These are phyloP conservation scores for Fragosphaeria purpurea DNA, from an alignment of 2,329 filamentous ascomycete species.

Conservation along the genomic window DNA sequence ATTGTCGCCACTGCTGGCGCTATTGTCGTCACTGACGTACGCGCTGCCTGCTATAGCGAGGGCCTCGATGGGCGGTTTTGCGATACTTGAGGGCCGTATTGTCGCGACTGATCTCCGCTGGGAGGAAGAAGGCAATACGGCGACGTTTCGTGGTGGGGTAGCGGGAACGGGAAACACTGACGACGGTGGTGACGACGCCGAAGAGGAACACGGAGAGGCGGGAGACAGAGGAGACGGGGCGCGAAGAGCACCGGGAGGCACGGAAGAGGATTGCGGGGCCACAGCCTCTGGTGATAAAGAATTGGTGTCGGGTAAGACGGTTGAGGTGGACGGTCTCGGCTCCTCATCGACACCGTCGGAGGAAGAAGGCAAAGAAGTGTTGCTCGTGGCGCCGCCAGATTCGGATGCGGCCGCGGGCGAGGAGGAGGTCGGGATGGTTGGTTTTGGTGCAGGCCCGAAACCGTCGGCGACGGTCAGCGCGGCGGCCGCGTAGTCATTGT, in stretches of 20 bases:
- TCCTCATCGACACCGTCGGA: not conserved
- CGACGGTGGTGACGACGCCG: not conserved
- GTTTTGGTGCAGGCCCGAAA: slow-evolving; percentile 6
- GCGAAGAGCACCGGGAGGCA: too few relatives aligned
- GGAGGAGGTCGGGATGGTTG: too few relatives aligned
- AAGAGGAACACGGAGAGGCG: not conserved
- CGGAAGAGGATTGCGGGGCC: too few relatives aligned
- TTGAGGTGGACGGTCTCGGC: not conserved
- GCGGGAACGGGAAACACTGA: not conserved
- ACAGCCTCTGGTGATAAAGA: not conserved
- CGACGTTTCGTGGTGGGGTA: too few relatives aligned
- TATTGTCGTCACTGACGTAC: slow-evolving; percentile 35
- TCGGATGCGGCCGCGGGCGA: not conserved
- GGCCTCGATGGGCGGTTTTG: slow-evolving; percentile 35
- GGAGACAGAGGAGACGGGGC: not conserved
- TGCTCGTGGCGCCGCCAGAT: not conserved
- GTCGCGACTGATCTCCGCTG: not conserved
- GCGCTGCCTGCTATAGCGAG: not conserved
- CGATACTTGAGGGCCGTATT: slow-evolving; percentile 37
- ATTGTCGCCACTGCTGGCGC: not conserved
- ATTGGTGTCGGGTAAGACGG: not conserved
- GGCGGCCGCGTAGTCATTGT: slow-evolving; percentile 6
- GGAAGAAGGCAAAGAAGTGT: not conserved
- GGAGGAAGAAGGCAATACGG: not conserved
- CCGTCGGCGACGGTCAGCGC: slow-evolving; percentile 11